Base-by-base conservation (phyloP, 2,329 filamentous ascomycete genomes). In the Penicillium fuscoglaucum region DNA sequence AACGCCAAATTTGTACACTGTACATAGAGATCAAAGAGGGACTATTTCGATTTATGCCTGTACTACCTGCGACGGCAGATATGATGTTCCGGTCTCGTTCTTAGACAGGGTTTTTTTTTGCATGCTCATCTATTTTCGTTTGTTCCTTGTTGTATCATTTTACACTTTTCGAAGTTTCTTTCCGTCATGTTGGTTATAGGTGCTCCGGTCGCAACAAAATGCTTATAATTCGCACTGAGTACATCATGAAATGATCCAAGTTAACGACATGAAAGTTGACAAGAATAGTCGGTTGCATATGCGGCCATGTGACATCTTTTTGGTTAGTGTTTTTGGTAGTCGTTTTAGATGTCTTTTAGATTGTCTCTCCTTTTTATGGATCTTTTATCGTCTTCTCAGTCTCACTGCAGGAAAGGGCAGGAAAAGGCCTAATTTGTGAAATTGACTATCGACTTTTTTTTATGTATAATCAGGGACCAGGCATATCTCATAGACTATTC, bases 1-100 rank as follows among this genome's bases (percentile, higher is more conserved):
- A 70, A 57, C 46, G 61, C 63, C 67, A 65, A 63, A 61, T 64
- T 67, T 73, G 72, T 74, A 72, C 72, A 64, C 61, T 78, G 74
- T 78, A 77, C 73, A 78, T 68, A 74, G 68, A 71, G 69, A 68
- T 70, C 66, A 68, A 65, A 67, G 65, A 65, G 61, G 64, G 63
- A 67, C 60, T 61, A 59, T 68, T 67, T 70, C 65, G 66, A 63
- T 68, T 69, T 64, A 67, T 60, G 63, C 63, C 63, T 67, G 62
- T 68, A 68, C 61, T 65, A 68, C 64, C 66, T 69, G 64, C 67
- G 56, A 66, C 57, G 63, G 63, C 66, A 65, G 65, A 66, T 65
- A 69, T 66, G 66, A 69, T 65, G 65, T 68, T 67, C 67, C 63
- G 63, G 66, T 68, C 64, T 66, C 65, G 62, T 66, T 64, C 61